Base-by-base conservation (phyloP, 1,284 basidiomycete species). In the Thelephora terrestris region DNA sequence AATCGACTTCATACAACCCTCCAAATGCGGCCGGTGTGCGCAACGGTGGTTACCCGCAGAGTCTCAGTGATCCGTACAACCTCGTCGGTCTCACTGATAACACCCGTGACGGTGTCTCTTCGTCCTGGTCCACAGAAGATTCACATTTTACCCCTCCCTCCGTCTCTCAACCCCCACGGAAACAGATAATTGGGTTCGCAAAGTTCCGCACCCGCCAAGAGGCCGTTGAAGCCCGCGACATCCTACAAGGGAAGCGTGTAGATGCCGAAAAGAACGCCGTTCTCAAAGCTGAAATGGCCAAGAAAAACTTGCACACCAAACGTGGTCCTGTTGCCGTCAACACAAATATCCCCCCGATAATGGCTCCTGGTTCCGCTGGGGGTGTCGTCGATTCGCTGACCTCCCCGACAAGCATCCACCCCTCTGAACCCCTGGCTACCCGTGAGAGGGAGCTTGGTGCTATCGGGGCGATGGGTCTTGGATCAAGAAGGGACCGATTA, bases 281-380 rank as follows among this genome's bases (percentile, higher is more conserved):
- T 1, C 68, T 99, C 46, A 99, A 98, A 66, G 95, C 95, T 16
- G 96, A 99, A 69, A 97, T 99, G 91, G 95, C 95, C 35, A 99
- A 99, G 80, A 99, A 99, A 78, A 98, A 99, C 61, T 66, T 99
- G 42, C 95, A 99, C 63, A 96, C 92, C 20, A 94, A 93, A 68
- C 74, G 91, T 37, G 88, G 87, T 0, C 82, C 87, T 21, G 85
- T 21, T 18, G 39, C 86, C n/a, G 78, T 78, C 10, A 67, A 60
- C n/a, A 32, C 29, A 12, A 32, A 10, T 10, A 6, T 32, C 29
- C 58, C 63, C 21, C 62, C 66, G 7, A 58, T 59, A n/a, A 51
- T 63, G 18, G 58, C 61, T 1, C 64, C 69, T 14, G 59, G 52
- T 44, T 58, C 61, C 34, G 25, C 21, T n/a, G 25, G 21, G 6